Base-by-base conservation (phyloP, 768 basidiomycete species). In the Trametes villosa region DNA sequence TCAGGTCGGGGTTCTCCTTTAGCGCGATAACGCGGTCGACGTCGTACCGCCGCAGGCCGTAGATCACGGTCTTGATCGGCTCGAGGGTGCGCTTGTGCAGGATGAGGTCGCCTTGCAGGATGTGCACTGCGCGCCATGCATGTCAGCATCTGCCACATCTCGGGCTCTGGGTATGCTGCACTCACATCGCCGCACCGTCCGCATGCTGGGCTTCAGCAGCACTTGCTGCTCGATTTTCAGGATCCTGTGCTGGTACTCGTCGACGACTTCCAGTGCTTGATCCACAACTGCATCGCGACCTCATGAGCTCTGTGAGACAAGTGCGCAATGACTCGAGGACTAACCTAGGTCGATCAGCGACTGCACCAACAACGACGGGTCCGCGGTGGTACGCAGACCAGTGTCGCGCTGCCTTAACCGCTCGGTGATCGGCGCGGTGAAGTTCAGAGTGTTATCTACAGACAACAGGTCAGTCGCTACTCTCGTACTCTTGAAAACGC, bases 41-140 rank as follows among this genome's bases (percentile, higher is more conserved):
- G 63, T 92, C 89, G 66, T 91, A 89, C 52, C 85, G 75, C 33
- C 89, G 77, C 29, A 92, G 71, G 12, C 88, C 86, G 64, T 87
- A 87, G 26, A 92, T 77, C 59, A 91, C 75, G 0, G 84, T 83
- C 67, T 83, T 88, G 66, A 92, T 81, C 0, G 90, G 90, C 36
- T 86, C 86, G 15, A 91, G 78, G 3, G 89, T 89, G 20, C 88
- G 83, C 68, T 89, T 90, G 70, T 88, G 86, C 47, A 90, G 74
- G 57, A 85, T 86, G 4, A 92, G 78, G 65, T 92, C 89, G 17
- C 87, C 89, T 42, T 86, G 86, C 20, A 91, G 78, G 57, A 92
- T 88, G 66, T 91, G 90, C 42, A 92, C 88, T 89, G 62, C 15
- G 36, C 20, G 26, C 8, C 17, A 4, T n/a, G 36, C 11, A 31